Percentiles rank a stretch among this genome's conserved stretches.
Conservation (phyloP, 2,329 filamentous ascomycete genomes). For the Torrubiella hemipterigena region DNA sequence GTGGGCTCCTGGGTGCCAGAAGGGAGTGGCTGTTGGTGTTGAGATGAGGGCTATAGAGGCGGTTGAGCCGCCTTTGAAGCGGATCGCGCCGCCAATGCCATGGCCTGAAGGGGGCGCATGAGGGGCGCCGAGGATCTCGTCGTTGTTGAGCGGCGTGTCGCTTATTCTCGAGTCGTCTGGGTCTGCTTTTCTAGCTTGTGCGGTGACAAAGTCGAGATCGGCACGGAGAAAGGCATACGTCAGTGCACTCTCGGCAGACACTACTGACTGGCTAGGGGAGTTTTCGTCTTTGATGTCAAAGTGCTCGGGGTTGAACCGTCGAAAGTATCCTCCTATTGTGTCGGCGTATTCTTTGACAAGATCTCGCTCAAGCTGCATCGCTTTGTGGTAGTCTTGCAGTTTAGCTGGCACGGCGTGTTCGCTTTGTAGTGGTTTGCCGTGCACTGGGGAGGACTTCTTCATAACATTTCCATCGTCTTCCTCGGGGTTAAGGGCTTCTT, state of each 20-base stretch:
- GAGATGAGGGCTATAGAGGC: conserved; percentile 84
- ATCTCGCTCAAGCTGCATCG: conserved; percentile 55
- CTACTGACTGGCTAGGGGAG: conserved; percentile 20
- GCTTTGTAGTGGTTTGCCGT: conserved; percentile 23
- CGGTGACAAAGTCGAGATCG: conserved; percentile 86
- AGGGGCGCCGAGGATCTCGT: conserved; percentile 64
- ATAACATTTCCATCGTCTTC: no score
- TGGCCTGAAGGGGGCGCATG: conserved; percentile 41
- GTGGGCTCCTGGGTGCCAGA: conserved; percentile 84
- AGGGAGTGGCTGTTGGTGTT: conserved; percentile 81
- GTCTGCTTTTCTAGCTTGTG: conserved; percentile 73
- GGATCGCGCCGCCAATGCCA: conserved; percentile 59
- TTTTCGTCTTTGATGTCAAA: conserved; percentile 39
- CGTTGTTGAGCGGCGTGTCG: conserved; percentile 71
- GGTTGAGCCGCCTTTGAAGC: conserved; percentile 90
- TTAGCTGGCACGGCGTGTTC: conserved; percentile 34
- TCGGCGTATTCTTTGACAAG: conserved; percentile 69
- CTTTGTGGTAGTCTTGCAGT: conserved; percentile 44
- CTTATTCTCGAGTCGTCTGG: conserved; percentile 56
- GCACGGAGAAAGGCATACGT: conserved; percentile 89
- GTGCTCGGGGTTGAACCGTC: conserved; percentile 72
- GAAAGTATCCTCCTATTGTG: conserved; percentile 87
- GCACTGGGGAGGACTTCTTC: conserved; percentile 15
- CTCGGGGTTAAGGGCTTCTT: conserved; percentile 19
- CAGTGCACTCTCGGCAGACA: conserved; percentile 65